Base-by-base conservation (phyloP, 1,139 yeast genomes). In the Debaryomyces psychrophilus region DNA sequence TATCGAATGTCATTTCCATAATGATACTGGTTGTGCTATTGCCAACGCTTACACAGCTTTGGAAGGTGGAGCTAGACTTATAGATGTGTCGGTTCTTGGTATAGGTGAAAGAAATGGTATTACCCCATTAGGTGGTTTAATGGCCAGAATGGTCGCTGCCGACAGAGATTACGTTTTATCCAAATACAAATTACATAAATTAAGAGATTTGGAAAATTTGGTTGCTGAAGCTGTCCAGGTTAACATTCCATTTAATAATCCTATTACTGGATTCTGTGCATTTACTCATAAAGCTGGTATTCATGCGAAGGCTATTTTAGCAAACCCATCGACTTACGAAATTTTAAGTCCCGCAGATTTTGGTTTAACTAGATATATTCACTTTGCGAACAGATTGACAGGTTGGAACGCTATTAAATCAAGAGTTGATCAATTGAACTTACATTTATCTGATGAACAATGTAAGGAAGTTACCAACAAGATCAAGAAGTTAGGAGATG, bases 261-360 rank as follows among this genome's bases (percentile, higher is more conserved):
- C 84, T 46, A 78, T 79, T 56, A 79, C 84, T 37, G 84, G 84
- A 1, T 79, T 79, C 69, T 79, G 84, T 69, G 83, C 84, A 29
- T 79, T 79, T 62, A 79, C 84, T 41, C 84, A 79, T 60, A 79
- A 79, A 64, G 84, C 84, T 29, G 84, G 84, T 57, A 78, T 80
- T 56, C 84, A 79, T 58, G 83, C 84, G 46, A 77, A 79, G 62
- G 83, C 83, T 41, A 79, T 79, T 42, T 71, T 79, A 55, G 83
- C 84, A 46, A 79, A 79, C 60, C 84, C 84, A 17, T 76, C 83
- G 11, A 79, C 84, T 7, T 79, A 79, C 60, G 84, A 79, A 62
- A 79, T 79, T 56, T 68, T 79, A 56, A 74, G 73, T 50, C 84
- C 84, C n/a, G 62, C 71, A 14, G 84, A 79, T 62, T 79, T 79